Percentiles rank a stretch among this genome's conserved stretches.
Evolutionary conservation across 2,329 filamentous ascomycete genomes (phyloP).

Genomic region (Lachnum nothofagi): DNA sequence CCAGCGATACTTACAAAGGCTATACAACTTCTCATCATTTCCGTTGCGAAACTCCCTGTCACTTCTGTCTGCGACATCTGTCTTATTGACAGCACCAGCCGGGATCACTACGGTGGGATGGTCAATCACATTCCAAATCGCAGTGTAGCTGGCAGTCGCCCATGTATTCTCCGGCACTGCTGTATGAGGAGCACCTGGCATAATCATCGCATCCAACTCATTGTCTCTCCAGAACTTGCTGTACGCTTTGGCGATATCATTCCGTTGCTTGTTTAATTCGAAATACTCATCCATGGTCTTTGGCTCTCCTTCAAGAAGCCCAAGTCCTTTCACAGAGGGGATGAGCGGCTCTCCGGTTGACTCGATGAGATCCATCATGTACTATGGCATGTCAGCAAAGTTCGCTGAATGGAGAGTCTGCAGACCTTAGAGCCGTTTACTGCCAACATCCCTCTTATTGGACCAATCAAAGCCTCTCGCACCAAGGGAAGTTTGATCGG

Average conservation of each 20-base stretch:
- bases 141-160: slow-evolving; percentile 15
- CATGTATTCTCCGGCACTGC: slow-evolving; percentile 48
- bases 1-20: slow-evolving; percentile 1
- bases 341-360: slow-evolving; percentile 34
- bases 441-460: slow-evolving; percentile 8
- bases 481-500: not conserved
- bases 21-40: slow-evolving; percentile 4
- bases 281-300: slow-evolving; percentile 13
- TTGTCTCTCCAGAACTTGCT: slow-evolving; percentile 39
- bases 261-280: slow-evolving; percentile 13
- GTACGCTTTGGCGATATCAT: slow-evolving; percentile 37
- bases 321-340: slow-evolving; percentile 13
- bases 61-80: slow-evolving; percentile 1
- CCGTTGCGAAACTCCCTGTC: not conserved
- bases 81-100: slow-evolving; percentile 7
- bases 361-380: not conserved
- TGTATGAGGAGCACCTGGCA: slow-evolving; percentile 44
- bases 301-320: slow-evolving; percentile 1
- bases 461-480: slow-evolving; percentile 34
- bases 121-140: slow-evolving; percentile 16
- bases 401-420: slow-evolving; percentile 16
- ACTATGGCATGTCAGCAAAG: not conserved
- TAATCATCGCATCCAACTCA: slow-evolving; percentile 45
- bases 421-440: slow-evolving; percentile 26
- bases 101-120: slow-evolving; percentile 8